These are phyloP conservation scores for Arachnomyces sp. DNA, from an alignment of 2,329 filamentous ascomycete genomes.

Conservation along the genomic window DNA sequence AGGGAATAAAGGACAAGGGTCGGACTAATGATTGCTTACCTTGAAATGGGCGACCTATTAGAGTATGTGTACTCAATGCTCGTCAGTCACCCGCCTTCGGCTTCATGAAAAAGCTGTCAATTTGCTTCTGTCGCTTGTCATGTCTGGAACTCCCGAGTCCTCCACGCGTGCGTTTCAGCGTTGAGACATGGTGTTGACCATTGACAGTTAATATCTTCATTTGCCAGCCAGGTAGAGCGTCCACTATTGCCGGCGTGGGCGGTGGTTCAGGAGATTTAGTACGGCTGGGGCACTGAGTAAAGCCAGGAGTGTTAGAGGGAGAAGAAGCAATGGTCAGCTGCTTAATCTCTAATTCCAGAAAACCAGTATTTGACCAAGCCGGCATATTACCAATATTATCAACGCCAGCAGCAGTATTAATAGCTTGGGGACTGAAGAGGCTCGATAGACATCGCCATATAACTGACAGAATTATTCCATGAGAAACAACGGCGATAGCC, in stretches of 20 bases:
- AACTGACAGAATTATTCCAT: slow-evolving; percentile 69
- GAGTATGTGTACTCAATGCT: slow-evolving; percentile 22
- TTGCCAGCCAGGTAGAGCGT: slow-evolving; percentile 28
- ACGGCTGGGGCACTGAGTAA: not conserved
- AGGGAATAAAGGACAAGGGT: slow-evolving; percentile 6
- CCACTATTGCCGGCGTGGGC: not conserved
- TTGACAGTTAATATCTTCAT: slow-evolving; percentile 57
- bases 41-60: slow-evolving; percentile 7
- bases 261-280: slow-evolving; percentile 2
- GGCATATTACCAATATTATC: slow-evolving; percentile 34
- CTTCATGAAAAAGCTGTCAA: slow-evolving; percentile 70
- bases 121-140: slow-evolving; percentile 65
- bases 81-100: slow-evolving; percentile 15
- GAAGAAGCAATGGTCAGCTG: slow-evolving; percentile 21
- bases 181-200: slow-evolving; percentile 59
- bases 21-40: slow-evolving; percentile 6
- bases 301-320: not conserved
- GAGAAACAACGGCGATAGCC: slow-evolving; percentile 63
- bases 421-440: slow-evolving; percentile 42
- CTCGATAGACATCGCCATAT: slow-evolving; percentile 57
- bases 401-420: slow-evolving; percentile 35
- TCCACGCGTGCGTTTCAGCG: slow-evolving; percentile 69
- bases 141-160: slow-evolving; percentile 72
- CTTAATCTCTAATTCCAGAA: too few relatives aligned
- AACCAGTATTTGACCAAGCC: slow-evolving; percentile 60